A percentile compares a stretch with the other conserved stretches of the same genome.
Conservation (phyloP, 1,139 yeast genomes). For the Candida tropicalis region DNA sequence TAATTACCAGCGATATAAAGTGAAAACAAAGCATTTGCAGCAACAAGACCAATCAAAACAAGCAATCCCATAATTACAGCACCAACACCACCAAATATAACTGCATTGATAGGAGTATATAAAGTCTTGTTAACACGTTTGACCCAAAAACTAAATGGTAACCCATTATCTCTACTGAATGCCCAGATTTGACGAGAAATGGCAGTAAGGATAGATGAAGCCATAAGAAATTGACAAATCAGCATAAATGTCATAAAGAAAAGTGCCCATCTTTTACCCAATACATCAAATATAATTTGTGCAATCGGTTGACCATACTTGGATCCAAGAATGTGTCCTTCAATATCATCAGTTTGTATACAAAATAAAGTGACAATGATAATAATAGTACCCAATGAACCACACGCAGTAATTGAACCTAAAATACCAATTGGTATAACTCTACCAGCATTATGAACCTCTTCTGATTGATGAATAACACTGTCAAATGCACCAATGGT, state of each 20-base stretch:
- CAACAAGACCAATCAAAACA: slow-evolving; percentile 56
- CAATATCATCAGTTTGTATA: slow-evolving; percentile 51
- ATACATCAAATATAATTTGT: slow-evolving; percentile 61
- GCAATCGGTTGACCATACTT: slow-evolving; percentile 63
- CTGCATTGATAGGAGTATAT: slow-evolving; percentile 56
- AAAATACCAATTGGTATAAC: slow-evolving; percentile 67
- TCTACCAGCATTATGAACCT: slow-evolving; percentile 63
- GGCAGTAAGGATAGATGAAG: slow-evolving; percentile 39
- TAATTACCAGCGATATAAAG: slow-evolving; percentile 62
- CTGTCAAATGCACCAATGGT: slow-evolving; percentile 71
- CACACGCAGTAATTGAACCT: slow-evolving; percentile 54
- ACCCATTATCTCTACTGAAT: slow-evolving; percentile 40
- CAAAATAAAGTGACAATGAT: slow-evolving; percentile 57
- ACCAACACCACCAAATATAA: slow-evolving; percentile 47
- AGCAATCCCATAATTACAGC: slow-evolving; percentile 53
- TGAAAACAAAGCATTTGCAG: slow-evolving; percentile 61
- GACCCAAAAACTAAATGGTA: slow-evolving; percentile 46
- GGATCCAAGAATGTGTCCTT: slow-evolving; percentile 37
- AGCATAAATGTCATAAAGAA: slow-evolving; percentile 63
- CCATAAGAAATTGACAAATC: slow-evolving; percentile 67
- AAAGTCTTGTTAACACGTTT: slow-evolving; percentile 43
- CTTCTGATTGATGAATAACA: slow-evolving; percentile 74
- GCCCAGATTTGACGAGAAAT: slow-evolving; percentile 44
- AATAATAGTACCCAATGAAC: slow-evolving; percentile 61
- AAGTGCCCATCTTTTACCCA: slow-evolving; percentile 71